Conservation (phyloP, 345 rosid species). For the Erysimum cheiranthoides region DNA sequence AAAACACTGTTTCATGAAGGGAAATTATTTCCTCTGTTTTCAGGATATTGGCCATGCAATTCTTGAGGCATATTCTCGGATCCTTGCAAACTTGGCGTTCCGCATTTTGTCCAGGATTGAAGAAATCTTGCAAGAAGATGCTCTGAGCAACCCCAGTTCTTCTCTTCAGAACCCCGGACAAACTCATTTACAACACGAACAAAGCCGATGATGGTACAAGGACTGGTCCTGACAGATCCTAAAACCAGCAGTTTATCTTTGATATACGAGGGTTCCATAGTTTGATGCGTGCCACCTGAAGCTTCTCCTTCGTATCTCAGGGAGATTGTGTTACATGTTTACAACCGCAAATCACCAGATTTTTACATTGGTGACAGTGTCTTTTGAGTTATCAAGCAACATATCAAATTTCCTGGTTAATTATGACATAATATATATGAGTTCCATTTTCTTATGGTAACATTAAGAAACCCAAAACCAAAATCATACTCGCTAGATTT, state of each 20-base stretch:
- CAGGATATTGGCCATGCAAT: slow-evolving; percentile 82
- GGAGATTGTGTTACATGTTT: slow-evolving; percentile 3
- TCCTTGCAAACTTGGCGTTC: slow-evolving; percentile 68
- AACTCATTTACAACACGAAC: neutral
- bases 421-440: no score
- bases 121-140: slow-evolving; percentile 77
- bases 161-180: slow-evolving; percentile 29
- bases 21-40: neutral
- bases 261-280: neutral
- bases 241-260: slow-evolving; percentile 1
- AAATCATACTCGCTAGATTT: neutral
- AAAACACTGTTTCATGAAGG: neutral
- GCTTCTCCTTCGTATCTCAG: slow-evolving; percentile 25
- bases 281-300: slow-evolving; percentile 23
- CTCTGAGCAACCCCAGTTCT: slow-evolving; percentile 59
- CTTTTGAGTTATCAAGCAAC: no score
- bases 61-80: slow-evolving; percentile 81
- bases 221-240: slow-evolving; percentile 15
- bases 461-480: neutral
- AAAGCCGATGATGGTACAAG: slow-evolving; percentile 18
- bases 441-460: neutral
- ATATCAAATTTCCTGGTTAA: no score
- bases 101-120: slow-evolving; percentile 64
- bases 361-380: neutral
- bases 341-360: neutral